These are phyloP conservation scores for Trichoderma harzianum DNA, from an alignment of 2,329 filamentous ascomycete species.

Conservation along the genomic window DNA sequence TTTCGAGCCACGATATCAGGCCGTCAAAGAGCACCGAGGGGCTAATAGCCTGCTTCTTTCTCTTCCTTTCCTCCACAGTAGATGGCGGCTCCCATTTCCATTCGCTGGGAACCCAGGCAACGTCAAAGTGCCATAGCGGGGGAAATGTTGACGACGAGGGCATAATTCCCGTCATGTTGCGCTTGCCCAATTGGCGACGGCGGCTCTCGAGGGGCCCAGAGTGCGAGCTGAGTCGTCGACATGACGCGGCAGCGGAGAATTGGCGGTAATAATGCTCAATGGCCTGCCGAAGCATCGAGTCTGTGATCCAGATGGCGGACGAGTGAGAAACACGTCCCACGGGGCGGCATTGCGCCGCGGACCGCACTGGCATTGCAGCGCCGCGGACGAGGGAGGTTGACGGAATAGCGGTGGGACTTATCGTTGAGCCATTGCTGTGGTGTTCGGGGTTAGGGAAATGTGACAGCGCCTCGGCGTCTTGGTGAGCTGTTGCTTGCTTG, in stretches of 20 bases:
- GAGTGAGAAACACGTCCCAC: conserved; percentile 21
- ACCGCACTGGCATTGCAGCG: conserved; percentile 32
- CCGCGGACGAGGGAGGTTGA: not conserved
- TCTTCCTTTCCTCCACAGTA: conserved; percentile 27
- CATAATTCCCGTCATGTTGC: conserved; percentile 51
- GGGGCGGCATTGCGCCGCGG: conserved; percentile 27
- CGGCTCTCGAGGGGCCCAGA: conserved; percentile 55
- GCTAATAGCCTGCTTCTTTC: conserved; percentile 23
- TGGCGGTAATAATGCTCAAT: conserved; percentile 33
- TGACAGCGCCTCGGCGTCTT: not conserved
- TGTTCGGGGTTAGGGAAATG: not conserved
- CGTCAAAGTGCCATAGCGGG: conserved; percentile 47
- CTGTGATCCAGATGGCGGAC: conserved; percentile 33
- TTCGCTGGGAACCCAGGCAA: conserved; percentile 42
- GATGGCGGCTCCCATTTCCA: conserved; percentile 54
- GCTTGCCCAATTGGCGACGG: conserved; percentile 49
- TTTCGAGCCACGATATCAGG: conserved; percentile 31
- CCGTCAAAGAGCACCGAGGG: conserved; percentile 25
- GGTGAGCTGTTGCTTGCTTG: not conserved
- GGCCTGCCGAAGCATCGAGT: conserved; percentile 32
- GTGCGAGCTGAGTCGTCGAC: conserved; percentile 39
- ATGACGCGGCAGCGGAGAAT: conserved; percentile 21
- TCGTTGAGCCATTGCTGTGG: not conserved
- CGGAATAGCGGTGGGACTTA: not conserved
- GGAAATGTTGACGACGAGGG: conserved; percentile 36